A percentile compares a stretch with the other conserved stretches of the same genome.
These are phyloP conservation scores for Epichloe coenophiala DNA, from an alignment of 2,329 filamentous ascomycete species.

Conservation along the genomic window DNA sequence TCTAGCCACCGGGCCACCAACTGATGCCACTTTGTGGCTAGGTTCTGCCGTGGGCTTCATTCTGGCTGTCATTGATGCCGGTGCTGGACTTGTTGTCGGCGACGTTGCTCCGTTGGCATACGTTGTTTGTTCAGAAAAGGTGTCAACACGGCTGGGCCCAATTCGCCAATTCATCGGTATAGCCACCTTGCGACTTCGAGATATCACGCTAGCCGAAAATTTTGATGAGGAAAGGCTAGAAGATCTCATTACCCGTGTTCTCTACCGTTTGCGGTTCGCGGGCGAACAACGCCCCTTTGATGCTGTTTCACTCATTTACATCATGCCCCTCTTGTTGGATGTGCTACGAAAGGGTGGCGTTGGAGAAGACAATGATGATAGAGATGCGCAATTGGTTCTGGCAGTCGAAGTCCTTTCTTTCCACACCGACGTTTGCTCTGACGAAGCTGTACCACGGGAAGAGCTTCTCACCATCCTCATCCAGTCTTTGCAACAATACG, in stretches of 20 bases:
- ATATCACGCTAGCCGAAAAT: slow-evolving; percentile 57
- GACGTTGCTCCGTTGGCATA: slow-evolving; percentile 68
- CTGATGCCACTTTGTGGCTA: slow-evolving; percentile 79
- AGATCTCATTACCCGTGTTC: slow-evolving; percentile 69
- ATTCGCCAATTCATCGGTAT: slow-evolving; percentile 75
- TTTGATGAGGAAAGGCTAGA: slow-evolving; percentile 71
- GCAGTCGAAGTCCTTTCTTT: slow-evolving; percentile 80
- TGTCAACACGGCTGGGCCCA: slow-evolving; percentile 59
- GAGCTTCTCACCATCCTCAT: slow-evolving; percentile 62
- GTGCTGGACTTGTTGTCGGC: slow-evolving; percentile 69
- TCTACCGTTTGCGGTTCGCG: slow-evolving; percentile 82
- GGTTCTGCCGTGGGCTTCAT: slow-evolving; percentile 64
- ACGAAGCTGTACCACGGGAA: slow-evolving; percentile 61
- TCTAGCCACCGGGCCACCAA: slow-evolving; percentile 77
- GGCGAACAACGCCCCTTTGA: slow-evolving; percentile 94
- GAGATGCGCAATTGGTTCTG: slow-evolving; percentile 79
- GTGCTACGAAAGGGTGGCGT: slow-evolving; percentile 71
- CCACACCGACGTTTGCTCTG: slow-evolving; percentile 68
- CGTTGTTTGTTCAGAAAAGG: slow-evolving; percentile 62
- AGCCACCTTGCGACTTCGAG: slow-evolving; percentile 69
- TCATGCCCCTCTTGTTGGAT: slow-evolving; percentile 67
- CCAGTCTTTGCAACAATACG: slow-evolving; percentile 73
- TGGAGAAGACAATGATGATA: slow-evolving; percentile 58
- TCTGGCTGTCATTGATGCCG: slow-evolving; percentile 61
- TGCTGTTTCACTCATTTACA: slow-evolving; percentile 72